Evolutionary conservation across 106 monocot species (phyloP).

Genomic region (Platanthera guangdongensis): DNA sequence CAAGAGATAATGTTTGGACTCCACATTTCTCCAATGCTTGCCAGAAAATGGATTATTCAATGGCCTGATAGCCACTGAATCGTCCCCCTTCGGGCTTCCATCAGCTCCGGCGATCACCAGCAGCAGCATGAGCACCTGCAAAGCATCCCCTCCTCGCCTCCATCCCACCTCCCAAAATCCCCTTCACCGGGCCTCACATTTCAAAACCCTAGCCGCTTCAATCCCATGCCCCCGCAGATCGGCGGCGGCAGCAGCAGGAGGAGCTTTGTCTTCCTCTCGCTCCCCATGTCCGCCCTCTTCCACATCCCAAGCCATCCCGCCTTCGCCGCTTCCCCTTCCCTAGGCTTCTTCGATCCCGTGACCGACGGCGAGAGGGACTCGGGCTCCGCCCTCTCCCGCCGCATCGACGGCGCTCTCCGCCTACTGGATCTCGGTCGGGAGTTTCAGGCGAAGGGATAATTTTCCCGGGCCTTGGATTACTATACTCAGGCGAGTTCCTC

Average conservation of each 20-base stretch:
- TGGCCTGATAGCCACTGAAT: too few relatives aligned
- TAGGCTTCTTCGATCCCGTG: slow-evolving; percentile 23
- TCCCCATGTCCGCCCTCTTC: slow-evolving; percentile 22
- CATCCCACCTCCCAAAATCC: background rate
- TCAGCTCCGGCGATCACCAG: background rate
- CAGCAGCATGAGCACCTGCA: background rate
- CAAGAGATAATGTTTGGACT: too few relatives aligned
- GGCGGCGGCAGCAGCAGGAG: slow-evolving; percentile 15
- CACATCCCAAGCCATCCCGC: background rate
- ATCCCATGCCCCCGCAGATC: background rate
- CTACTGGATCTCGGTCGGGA: slow-evolving; percentile 54
- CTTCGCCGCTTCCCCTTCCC: background rate
- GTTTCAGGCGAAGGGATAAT: slow-evolving; percentile 67
- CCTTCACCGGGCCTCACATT: background rate
- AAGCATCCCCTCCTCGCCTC: background rate
- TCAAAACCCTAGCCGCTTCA: background rate
- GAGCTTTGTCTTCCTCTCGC: slow-evolving; percentile 19
- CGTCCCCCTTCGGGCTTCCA: too few relatives aligned
- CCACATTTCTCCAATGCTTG: too few relatives aligned
- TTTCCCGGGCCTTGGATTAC: slow-evolving; percentile 39
- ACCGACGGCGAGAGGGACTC: slow-evolving; percentile 35
- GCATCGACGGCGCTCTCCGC: slow-evolving; percentile 42
- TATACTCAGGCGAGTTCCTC: slow-evolving; percentile 33
- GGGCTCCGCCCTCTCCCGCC: slow-evolving; percentile 34
- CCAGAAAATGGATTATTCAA: too few relatives aligned